Evolutionary conservation across 2,329 filamentous ascomycete species (phyloP).

Genomic region (Fusarium goolgardi): DNA sequence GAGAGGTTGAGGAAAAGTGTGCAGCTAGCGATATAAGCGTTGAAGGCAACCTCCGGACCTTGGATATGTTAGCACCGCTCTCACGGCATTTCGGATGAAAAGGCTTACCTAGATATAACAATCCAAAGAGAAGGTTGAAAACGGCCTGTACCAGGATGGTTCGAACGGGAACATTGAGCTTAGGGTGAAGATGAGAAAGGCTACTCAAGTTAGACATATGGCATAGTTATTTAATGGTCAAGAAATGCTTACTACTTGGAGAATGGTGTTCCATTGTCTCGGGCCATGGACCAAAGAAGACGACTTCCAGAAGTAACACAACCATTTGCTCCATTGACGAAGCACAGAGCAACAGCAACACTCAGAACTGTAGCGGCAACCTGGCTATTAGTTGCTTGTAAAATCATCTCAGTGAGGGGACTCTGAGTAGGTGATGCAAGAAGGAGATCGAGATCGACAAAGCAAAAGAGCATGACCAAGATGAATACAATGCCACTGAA

Average conservation of each 20-base stretch:
- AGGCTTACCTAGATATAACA: slow-evolving; percentile 54
- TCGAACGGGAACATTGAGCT: slow-evolving; percentile 56
- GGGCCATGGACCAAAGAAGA: slow-evolving; percentile 60
- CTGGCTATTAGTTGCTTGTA: slow-evolving; percentile 55
- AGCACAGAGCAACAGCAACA: slow-evolving; percentile 56
- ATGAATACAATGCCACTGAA: slow-evolving; percentile 53
- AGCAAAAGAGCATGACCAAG: slow-evolving; percentile 57
- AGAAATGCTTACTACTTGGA: slow-evolving; percentile 36
- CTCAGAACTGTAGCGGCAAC: slow-evolving; percentile 56
- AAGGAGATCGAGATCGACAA: slow-evolving; percentile 53
- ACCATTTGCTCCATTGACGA: slow-evolving; percentile 59
- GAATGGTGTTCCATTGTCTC: slow-evolving; percentile 56
- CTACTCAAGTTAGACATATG: neutral
- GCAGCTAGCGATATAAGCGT: slow-evolving; percentile 58
- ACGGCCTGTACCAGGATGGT: slow-evolving; percentile 56
- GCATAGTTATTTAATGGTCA: fast-evolving
- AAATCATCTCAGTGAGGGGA: slow-evolving; percentile 59
- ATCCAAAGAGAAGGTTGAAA: slow-evolving; percentile 59
- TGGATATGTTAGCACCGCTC: neutral
- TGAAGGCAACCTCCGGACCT: slow-evolving; percentile 59
- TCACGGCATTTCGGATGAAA: fast-evolving
- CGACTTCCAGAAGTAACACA: slow-evolving; percentile 58
- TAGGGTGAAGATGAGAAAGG: slow-evolving; percentile 53
- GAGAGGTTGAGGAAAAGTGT: slow-evolving; percentile 61
- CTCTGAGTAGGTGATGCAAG: slow-evolving; percentile 55